A percentile compares a stretch with the other conserved stretches of the same genome.
Conservation (phyloP, 805 yeast genomes). For the Wickerhamomyces tratensis region DNA sequence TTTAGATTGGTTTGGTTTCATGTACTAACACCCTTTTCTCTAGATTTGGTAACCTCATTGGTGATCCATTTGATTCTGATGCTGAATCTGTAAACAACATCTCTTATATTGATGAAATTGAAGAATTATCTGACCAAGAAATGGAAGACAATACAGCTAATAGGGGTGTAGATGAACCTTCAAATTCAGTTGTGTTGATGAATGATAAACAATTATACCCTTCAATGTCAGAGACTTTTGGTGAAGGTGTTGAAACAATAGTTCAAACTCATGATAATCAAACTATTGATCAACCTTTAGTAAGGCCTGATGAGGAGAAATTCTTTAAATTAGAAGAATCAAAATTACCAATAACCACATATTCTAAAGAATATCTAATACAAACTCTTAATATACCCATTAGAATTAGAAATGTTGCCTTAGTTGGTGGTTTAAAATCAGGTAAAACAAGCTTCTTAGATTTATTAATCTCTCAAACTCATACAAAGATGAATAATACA, state of each 20-base stretch:
- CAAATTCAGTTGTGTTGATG: constrained; percentile 24
- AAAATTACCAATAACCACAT: constrained; percentile 48
- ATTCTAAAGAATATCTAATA: constrained; percentile 53
- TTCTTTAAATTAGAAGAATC: constrained; percentile 38
- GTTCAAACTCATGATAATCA: constrained; percentile 45
- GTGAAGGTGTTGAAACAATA: constrained; percentile 56
- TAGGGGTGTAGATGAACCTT: constrained; percentile 3
- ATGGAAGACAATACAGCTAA: constrained; percentile 6
- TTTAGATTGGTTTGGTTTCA: neutral
- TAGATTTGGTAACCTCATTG: constrained; percentile 58
- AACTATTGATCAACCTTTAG: constrained; percentile 51
- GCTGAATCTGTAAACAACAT: constrained; percentile 22
- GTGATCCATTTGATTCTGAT: constrained; percentile 39
- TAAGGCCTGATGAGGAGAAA: constrained; percentile 38
- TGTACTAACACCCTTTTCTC: neutral
- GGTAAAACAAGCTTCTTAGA: constrained; percentile 85
- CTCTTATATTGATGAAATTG: constrained; percentile 13
- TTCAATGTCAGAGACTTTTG: constrained; percentile 37
- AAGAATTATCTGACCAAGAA: constrained; percentile 18
- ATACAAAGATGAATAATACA: constrained; percentile 33
- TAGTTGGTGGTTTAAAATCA: constrained; percentile 73
- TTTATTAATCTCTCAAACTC: constrained; percentile 57
- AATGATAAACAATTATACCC: constrained; percentile 38
- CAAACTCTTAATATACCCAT: constrained; percentile 43
- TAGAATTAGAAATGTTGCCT: constrained; percentile 61